Evolutionary conservation across 2,329 filamentous ascomycete genomes (phyloP), one percentile per base, ranked within the genome.

Genomic region (Stemphylium lycopersici): DNA sequence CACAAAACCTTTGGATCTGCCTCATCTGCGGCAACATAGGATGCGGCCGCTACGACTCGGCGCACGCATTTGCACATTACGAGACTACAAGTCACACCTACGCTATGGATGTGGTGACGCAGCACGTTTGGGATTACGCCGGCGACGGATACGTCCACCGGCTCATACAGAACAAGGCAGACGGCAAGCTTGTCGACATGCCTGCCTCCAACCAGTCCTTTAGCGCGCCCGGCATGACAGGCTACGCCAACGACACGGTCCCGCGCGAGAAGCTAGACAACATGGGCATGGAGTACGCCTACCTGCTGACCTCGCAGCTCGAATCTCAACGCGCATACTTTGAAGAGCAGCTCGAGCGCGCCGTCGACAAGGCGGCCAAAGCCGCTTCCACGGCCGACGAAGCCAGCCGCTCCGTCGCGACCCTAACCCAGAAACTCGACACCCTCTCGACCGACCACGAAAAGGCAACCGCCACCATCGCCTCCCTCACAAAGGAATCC

Each of bases 111-210:
- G 85, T 98, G 33, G 87, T 89, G 58, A 96, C 92, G 0, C 93
- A 99, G 73, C 89, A 96, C 66, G 93, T 99, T 1, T 99, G 95
- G 95, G 95, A 99, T 76, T 99, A 99, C 62, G 91, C 90, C 0
- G 92, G 91, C 4, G 95, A 99, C 70, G 90, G 89, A 69, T 99
- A 96, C 82, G 95, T 98, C 43, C 95, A 99, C 76, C 88, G 95
- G 8, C 85, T 98, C 46, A 96, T 99, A 51, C 90, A 96, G 62
- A 91, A 92, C 70, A 96, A 97, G 78, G 88, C 91, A 8, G 92
- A 96, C 72, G 91, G 91, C 20, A 96, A 96, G 74, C 83, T 96
- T 3, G 90, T 97, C 15, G 93, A 98, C 74, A 82, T 97, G n/a
- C 91, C 92, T 0, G 83, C 84, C 2, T 71, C 73, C 0, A 70